Base-by-base conservation (phyloP, 73 alveolate genomes). In the Paramecium primaurelia region DNA sequence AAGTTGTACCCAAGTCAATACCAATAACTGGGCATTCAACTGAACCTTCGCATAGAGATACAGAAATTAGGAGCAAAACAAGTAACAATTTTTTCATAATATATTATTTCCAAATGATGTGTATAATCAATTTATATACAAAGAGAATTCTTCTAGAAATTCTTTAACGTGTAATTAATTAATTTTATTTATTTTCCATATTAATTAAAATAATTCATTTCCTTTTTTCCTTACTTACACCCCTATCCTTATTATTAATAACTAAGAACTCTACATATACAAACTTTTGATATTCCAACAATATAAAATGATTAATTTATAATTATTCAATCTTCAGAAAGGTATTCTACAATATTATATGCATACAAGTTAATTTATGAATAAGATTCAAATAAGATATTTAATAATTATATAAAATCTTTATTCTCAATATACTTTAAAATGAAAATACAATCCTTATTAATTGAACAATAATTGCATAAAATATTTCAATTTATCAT, bases 1-100 rank as follows among this genome's bases (percentile, higher is more conserved):
- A 97, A 73, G 99, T 97, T 16, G 99, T 97, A 25, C 99, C 99
- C 80, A 97, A 91, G 93, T 97, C 99, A 86, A 97, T 97, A 71
- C 99, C 99, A 47, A 98, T 93, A 25, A 96, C 98, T 59, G 99
- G 99, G 58, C 99, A 98, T 86, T 97, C 98, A 32, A 96, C 95
- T 54, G 30, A 0, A 36, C 69, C 20, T n/a, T 36, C 87, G 40
- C 59, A 37, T 3, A 40, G 3, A 14, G 59, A 8, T 32, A 38
- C 34, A 22, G 58, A 36, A 36, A 73, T 8, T 12, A 73, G 59
- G 59, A 73, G 87, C 59, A 38, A 73, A 36, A 10, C 60, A 37
- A 40, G 59, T 73, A 37, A 20, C 28, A 73, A 30, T 12, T 38
- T 14, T 36, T 34, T 73, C 59, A 73, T 73, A 30, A 37, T 30